Conservation (phyloP, 441 rosid species). For the Rhodomyrtus psidioides region DNA sequence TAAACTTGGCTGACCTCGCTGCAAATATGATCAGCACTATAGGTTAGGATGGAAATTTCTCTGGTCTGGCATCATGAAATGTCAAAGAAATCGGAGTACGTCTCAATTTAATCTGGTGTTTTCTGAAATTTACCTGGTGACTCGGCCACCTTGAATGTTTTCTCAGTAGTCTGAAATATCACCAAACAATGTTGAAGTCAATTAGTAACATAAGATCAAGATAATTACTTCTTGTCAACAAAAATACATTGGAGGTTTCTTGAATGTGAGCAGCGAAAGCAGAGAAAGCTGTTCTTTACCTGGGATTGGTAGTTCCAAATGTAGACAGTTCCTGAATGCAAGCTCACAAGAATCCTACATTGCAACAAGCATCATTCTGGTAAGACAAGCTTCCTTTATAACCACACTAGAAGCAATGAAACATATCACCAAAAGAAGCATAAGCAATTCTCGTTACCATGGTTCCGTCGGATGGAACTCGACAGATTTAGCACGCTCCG, state of each 20-base stretch:
- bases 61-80: neutral
- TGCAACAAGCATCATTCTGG: neutral
- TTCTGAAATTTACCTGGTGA: conserved; percentile 34
- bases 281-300: neutral
- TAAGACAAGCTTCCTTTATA: neutral
- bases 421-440: neutral
- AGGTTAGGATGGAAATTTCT: neutral
- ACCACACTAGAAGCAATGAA: neutral
- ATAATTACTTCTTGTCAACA: neutral
- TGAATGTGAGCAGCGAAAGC: neutral
- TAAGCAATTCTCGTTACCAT: neutral
- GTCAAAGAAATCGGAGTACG: neutral
- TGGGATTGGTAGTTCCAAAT: conserved; percentile 4
- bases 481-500: neutral
- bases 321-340: neutral
- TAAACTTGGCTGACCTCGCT: conserved; percentile 70
- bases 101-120: neutral
- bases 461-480: conserved; percentile 6
- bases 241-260: too few relatives aligned
- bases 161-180: conserved; percentile 42
- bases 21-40: conserved; percentile 3
- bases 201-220: neutral
- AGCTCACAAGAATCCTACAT: neutral
- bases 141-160: conserved; percentile 62
- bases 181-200: neutral